Evolutionary conservation across 2,329 filamentous ascomycete genomes (phyloP), one percentile per base, ranked within the genome.

Genomic region (Hirsutella rhossiliensis): DNA sequence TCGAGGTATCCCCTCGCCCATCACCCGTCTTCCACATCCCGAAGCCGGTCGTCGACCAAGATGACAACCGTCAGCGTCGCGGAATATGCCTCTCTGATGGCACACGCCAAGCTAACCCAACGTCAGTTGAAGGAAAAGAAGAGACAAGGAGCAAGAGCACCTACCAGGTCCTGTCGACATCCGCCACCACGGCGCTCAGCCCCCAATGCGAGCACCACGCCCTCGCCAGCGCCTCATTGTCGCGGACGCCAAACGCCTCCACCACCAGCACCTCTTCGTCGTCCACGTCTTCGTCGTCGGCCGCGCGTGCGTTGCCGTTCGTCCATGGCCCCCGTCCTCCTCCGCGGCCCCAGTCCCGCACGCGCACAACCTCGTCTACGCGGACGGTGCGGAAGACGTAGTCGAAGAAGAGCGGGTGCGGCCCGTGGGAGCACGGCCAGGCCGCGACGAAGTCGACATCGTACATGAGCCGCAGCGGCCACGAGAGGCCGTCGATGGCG

Each of bases 191-290:
- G 1, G 84, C 83, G 55, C 74, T 80, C 53, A 86, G 62, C 3
- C 84, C 84, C 75, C 82, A 85, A 54, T 86, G 80, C 44, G 81
- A 75, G 58, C 83, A 87, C 84, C 84, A 88, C 7, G 84, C 82
- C 48, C 84, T 68, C 1, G 80, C 83, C 53, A 88, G 72, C 4
- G 87, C 83, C 60, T 87, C 84, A 51, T 87, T 87, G 59, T 87
- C 84, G 41, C 69, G 68, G 19, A 83, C 81, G 1, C 84, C 84
- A 57, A 84, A 80, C 0, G 82, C 80, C 62, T 87, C 81, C 13
- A 87, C 71, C 5, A 82, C 79, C 9, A 88, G 66, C 4, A 88
- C 82, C 34, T 37, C 7, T n/a, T 37, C 34, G 17, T 76, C 66
- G 44, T 80, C 76, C 17, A 70, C 48, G 17, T 52, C 48, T 15